Conservation (phyloP, 2,329 filamentous ascomycete species). For the Fusarium pseudonygamai region DNA sequence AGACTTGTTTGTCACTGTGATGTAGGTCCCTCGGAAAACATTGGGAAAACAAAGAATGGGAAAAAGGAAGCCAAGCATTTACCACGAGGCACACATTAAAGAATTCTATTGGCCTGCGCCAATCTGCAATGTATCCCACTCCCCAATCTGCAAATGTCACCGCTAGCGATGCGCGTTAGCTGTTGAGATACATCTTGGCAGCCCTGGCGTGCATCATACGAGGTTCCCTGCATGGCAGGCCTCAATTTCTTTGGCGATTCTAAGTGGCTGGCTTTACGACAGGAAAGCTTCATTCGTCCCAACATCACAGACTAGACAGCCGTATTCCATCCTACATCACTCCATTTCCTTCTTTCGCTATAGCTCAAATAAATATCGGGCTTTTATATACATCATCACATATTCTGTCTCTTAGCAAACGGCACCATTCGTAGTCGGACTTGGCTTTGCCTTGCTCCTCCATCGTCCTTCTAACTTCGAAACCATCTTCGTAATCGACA, state of each 20-base stretch:
- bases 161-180: not conserved
- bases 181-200: accelerated
- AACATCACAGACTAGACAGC: not conserved
- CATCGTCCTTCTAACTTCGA: not conserved
- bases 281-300: too few relatives aligned
- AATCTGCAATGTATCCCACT: not conserved
- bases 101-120: not conserved
- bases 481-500: not conserved
- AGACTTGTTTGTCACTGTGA: too few relatives aligned
- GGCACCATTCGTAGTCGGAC: not conserved
- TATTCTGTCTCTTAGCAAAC: accelerated
- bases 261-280: not conserved
- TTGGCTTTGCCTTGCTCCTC: not conserved
- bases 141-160: not conserved
- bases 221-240: not conserved
- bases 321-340: not conserved
- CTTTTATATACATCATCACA: too few relatives aligned
- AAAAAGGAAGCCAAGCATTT: too few relatives aligned
- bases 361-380: not conserved
- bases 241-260: not conserved
- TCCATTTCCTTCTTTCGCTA: not conserved
- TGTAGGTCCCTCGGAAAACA: too few relatives aligned
- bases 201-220: not conserved
- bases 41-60: too few relatives aligned
- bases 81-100: not conserved